These are phyloP conservation scores for Entonaema liquescens DNA, from an alignment of 495 filamentous ascomycete genomes.

Conservation along the genomic window DNA sequence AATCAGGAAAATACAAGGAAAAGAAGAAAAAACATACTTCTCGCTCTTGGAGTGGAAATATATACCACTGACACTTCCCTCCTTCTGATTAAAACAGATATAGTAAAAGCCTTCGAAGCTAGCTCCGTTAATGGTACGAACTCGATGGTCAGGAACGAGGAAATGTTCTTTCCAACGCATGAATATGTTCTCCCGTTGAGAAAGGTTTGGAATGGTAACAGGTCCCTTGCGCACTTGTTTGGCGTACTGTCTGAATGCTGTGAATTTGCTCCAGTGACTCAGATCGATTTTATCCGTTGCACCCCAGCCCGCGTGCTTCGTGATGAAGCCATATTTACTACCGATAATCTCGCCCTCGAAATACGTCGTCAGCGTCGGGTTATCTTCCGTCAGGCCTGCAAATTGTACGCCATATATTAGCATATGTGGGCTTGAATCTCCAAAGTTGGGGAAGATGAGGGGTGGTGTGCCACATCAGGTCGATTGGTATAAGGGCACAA, in stretches of 20 bases:
- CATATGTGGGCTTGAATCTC: not conserved
- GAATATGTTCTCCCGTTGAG: constrained; percentile 89
- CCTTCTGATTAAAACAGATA: constrained; percentile 95
- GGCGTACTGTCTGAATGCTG: constrained; percentile 81
- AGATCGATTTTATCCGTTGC: constrained; percentile 91
- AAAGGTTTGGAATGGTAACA: constrained; percentile 69
- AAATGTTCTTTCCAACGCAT: constrained; percentile 99
- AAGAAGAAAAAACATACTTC: constrained; percentile 67
- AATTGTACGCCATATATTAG: constrained; percentile 24
- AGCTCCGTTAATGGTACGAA: constrained; percentile 87
- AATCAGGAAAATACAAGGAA: not conserved
- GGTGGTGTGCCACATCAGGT: not conserved
- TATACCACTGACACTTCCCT: constrained; percentile 86
- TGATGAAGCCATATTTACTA: constrained; percentile 90
- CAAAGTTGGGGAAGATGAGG: not conserved
- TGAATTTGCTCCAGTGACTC: constrained; percentile 92
- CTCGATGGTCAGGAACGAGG: constrained; percentile 92
- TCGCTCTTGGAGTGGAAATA: constrained; percentile 99
- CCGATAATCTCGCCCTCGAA: constrained; percentile 99
- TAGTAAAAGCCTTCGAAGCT: constrained; percentile 99
- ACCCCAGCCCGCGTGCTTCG: constrained; percentile 89
- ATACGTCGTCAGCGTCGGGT: constrained; percentile 95
- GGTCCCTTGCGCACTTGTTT: constrained; percentile 72
- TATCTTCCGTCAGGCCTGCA: constrained; percentile 89
- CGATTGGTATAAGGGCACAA: not conserved